phyloP scores from a whole-genome alignment of 2,329 filamentous ascomycete genomes.

The Curvularia lunata region DNA sequence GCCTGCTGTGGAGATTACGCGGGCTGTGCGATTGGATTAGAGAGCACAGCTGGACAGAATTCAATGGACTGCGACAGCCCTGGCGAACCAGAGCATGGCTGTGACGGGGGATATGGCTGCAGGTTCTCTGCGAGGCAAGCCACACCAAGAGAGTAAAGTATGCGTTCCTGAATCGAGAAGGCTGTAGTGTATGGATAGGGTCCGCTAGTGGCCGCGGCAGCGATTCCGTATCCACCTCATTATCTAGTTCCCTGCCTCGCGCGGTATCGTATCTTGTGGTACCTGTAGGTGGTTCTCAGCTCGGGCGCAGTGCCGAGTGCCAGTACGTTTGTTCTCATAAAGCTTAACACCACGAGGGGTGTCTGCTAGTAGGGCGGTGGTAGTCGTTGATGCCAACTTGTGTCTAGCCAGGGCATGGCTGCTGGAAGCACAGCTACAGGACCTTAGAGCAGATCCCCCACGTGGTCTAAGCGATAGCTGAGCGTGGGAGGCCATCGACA shows the following conservation, averaged over 20 bases:
- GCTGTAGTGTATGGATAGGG: slow-evolving; percentile 3
- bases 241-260: slow-evolving; percentile 8
- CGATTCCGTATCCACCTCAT: slow-evolving; percentile 12
- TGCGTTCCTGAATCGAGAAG: slow-evolving; percentile 12
- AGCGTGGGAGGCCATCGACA: background rate
- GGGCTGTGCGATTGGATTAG: slow-evolving; percentile 25
- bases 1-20: slow-evolving; percentile 67
- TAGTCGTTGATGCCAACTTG: background rate
- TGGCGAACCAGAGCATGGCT: slow-evolving; percentile 1
- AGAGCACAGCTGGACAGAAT: background rate
- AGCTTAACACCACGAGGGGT: background rate
- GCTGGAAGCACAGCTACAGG: slow-evolving; percentile 1
- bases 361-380: background rate
- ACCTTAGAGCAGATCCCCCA: slow-evolving; percentile 22
- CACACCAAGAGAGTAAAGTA: slow-evolving; percentile 7
- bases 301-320: background rate
- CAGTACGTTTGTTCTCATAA: background rate
- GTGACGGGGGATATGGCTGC: slow-evolving; percentile 1
- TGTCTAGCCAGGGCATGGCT: slow-evolving; percentile 10
- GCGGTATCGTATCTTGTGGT: background rate
- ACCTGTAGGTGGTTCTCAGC: background rate
- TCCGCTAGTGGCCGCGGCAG: slow-evolving; percentile 13
- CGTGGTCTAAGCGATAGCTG: slow-evolving; percentile 20
- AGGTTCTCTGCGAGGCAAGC: slow-evolving; percentile 9
- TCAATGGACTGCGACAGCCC: too few species aligned